These are phyloP conservation scores for Aspergillus hortae DNA, from an alignment of 2,329 filamentous ascomycete species.

Conservation along the genomic window DNA sequence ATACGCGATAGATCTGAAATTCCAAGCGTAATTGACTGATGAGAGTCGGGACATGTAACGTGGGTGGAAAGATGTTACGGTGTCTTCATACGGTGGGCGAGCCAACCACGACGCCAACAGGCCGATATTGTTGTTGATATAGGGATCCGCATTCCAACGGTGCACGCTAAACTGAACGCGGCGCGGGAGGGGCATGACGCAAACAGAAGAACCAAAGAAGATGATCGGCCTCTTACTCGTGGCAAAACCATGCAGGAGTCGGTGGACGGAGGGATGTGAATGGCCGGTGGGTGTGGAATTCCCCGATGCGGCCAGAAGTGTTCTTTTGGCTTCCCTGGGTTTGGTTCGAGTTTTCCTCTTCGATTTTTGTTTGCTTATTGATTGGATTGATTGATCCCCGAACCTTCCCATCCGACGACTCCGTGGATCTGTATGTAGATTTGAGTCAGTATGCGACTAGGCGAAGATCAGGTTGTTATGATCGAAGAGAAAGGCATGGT, in stretches of 20 bases:
- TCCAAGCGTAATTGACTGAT: no score
- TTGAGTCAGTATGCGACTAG: no score
- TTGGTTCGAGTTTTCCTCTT: neutral
- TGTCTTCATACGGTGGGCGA: no score
- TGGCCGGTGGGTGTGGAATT: neutral
- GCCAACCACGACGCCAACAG: no score
- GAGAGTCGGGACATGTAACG: no score
- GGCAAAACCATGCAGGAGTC: neutral
- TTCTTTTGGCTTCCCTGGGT: neutral
- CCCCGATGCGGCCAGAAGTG: neutral
- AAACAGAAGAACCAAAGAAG: constrained; percentile 4
- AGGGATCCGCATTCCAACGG: neutral
- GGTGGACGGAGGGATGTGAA: neutral
- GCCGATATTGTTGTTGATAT: no score
- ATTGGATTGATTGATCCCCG: neutral
- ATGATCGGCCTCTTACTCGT: neutral
- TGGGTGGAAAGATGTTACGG: no score
- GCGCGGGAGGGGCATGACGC: constrained; percentile 7
- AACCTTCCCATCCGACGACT: no score
- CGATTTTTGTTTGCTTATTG: neutral
- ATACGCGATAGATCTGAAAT: no score
- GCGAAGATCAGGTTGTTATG: neutral
- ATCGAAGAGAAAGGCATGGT: neutral
- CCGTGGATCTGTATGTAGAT: no score
- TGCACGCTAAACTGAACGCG: constrained; percentile 10